Evolutionary conservation across 2,329 filamentous ascomycete species (phyloP).

Genomic region (Aspergillus unguis): DNA sequence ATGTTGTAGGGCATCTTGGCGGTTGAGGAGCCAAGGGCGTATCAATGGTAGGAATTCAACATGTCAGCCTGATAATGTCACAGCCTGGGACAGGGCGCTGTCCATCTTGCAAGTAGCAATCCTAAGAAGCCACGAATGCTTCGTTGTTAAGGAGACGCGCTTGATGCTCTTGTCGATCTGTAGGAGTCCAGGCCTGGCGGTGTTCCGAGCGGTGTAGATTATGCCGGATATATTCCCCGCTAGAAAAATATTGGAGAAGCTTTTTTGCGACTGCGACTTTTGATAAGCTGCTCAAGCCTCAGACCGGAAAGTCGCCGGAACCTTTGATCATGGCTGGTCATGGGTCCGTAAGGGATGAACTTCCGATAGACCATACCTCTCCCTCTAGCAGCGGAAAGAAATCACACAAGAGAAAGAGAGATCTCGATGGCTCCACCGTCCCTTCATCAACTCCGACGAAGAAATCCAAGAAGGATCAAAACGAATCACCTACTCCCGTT

Average conservation of each 20-base stretch:
- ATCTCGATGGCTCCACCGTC: conserved; percentile 24
- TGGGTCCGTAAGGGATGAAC: conserved; percentile 48
- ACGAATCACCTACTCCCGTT: conserved; percentile 14
- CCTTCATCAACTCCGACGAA: conserved; percentile 32
- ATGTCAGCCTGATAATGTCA: not conserved
- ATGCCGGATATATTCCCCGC: conserved; percentile 28
- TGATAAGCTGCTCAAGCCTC: not conserved
- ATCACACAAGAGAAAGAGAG: conserved; percentile 35
- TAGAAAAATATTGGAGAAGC: conserved; percentile 19
- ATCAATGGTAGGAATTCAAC: not conserved
- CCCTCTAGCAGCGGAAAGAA: conserved; percentile 22
- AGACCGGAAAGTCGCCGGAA: not conserved
- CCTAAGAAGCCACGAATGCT: not conserved
- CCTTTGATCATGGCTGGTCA: conserved; percentile 43
- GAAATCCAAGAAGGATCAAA: conserved; percentile 34
- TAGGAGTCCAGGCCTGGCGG: conserved; percentile 21
- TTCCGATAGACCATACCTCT: conserved; percentile 29
- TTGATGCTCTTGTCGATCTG: conserved; percentile 8
- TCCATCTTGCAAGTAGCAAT: conserved; percentile 8
- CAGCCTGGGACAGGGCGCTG: not conserved
- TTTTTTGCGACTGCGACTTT: conserved; percentile 6
- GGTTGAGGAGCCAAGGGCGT: conserved; percentile 17
- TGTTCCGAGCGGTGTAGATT: conserved; percentile 19
- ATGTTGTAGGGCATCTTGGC: conserved; percentile 66
- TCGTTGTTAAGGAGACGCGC: conserved; percentile 5